Conservation (phyloP, 768 basidiomycete genomes). For the Cubamyces lactineus region DNA sequence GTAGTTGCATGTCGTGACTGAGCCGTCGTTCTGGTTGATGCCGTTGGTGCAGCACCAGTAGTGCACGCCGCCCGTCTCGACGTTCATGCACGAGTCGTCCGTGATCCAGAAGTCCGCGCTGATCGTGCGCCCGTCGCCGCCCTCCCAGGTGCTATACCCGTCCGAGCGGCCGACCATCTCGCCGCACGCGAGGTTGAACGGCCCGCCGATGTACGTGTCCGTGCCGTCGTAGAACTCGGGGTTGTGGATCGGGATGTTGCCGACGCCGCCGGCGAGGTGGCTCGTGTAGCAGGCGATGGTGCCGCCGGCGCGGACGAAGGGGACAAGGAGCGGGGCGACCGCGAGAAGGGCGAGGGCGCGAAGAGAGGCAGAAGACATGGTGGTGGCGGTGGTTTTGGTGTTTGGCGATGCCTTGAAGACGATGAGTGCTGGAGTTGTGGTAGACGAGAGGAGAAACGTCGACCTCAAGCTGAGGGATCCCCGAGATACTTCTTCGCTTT, state of each 20-base stretch:
- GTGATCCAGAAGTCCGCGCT: conserved; percentile 11
- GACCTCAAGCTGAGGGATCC: no score
- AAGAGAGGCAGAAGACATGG: not conserved
- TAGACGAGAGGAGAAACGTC: no score
- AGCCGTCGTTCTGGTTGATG: conserved; percentile 69
- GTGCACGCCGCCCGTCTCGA: conserved; percentile 2
- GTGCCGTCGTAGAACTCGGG: conserved; percentile 36
- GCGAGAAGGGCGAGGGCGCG: conserved; percentile 85
- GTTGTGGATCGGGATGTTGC: conserved; percentile 41
- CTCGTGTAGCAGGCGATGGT: conserved; percentile 49
- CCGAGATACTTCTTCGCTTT: no score
- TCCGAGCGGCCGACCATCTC: conserved; percentile 14
- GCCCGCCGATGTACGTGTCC: conserved; percentile 9
- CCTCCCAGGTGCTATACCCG: conserved; percentile 5
- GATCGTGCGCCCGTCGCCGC: not conserved
- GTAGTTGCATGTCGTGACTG: conserved; percentile 78
- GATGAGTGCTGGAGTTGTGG: no score
- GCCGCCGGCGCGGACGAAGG: conserved; percentile 53
- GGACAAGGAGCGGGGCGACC: conserved; percentile 78
- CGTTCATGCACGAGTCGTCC: conserved; percentile 11
- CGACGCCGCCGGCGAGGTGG: conserved; percentile 4
- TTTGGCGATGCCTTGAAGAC: no score
- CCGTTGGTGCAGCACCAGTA: conserved; percentile 8
- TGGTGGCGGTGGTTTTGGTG: no score
- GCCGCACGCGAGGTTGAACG: conserved; percentile 4